Evolutionary conservation across 176 grass and related monocot genomes (phyloP).

Genomic region (Otatea glauca): DNA sequence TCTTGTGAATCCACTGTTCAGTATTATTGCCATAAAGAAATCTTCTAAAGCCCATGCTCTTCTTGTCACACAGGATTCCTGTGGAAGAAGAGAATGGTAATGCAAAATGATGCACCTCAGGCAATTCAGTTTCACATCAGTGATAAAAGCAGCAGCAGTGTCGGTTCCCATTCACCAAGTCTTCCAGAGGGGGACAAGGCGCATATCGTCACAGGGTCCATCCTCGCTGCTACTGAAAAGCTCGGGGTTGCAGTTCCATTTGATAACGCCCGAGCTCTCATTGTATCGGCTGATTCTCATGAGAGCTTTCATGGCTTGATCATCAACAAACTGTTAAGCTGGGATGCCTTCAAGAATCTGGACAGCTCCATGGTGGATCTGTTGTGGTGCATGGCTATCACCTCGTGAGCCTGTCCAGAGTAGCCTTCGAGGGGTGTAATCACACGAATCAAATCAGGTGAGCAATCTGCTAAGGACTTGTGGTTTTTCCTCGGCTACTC

Average conservation of each 20-base stretch:
- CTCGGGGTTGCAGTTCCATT: conserved; percentile 62
- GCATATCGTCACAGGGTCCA: conserved; percentile 51
- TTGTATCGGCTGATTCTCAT: conserved; percentile 60
- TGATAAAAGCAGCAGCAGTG: not conserved
- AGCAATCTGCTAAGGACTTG: conserved; percentile 47
- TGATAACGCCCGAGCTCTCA: conserved; percentile 66
- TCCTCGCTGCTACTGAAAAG: conserved; percentile 70
- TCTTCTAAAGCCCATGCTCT: conserved; percentile 37
- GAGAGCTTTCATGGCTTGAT: conserved; percentile 82
- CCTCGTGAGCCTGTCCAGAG: too few species aligned
- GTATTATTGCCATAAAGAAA: conserved; percentile 13
- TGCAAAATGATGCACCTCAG: conserved; percentile 39
- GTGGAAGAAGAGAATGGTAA: conserved; percentile 51
- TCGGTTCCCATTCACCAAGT: conserved; percentile 37
- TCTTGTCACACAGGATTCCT: conserved; percentile 64
- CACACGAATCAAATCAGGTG: conserved; percentile 54
- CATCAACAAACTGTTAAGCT: conserved; percentile 78
- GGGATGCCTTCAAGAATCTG: conserved; percentile 75
- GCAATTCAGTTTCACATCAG: conserved; percentile 45
- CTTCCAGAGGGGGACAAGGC: conserved; percentile 13
- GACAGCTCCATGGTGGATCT: conserved; percentile 71
- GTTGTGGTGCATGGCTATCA: conserved; percentile 67
- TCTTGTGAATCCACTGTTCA: not conserved
- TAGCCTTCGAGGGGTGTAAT: too few species aligned
- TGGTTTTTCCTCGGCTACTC: conserved; percentile 94